Percentiles rank a stretch among this genome's conserved stretches.
Conservation (phyloP, 108 stramenopile species). For the Cylindrotheca closterium region DNA sequence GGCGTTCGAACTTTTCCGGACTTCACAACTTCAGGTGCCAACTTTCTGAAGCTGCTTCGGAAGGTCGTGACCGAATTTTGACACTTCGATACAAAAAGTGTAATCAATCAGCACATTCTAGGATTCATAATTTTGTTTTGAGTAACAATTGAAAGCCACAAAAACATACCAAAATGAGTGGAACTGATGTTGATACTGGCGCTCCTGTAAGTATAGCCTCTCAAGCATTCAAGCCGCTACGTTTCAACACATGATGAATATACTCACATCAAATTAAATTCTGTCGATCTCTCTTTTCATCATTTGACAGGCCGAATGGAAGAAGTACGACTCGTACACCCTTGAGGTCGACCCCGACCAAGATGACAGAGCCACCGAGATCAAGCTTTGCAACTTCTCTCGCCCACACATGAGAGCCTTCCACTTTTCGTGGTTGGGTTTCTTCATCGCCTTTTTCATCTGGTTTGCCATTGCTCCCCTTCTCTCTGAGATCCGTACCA, state of each 20-base stretch:
- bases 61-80: too few species aligned
- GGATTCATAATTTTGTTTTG: too few species aligned
- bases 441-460: constrained; percentile 87
- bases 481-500: constrained; percentile 59
- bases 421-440: constrained; percentile 68
- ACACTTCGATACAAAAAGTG: too few species aligned
- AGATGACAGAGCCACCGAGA: constrained; percentile 67
- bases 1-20: too few species aligned
- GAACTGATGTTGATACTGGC: constrained; percentile 23
- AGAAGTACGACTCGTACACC: constrained; percentile 59
- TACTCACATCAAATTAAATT: too few species aligned
- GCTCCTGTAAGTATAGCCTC: constrained; percentile 47
- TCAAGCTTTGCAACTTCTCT: constrained; percentile 56
- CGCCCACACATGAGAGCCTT: constrained; percentile 83
- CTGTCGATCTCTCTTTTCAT: neutral
- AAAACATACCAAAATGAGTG: constrained; percentile 23
- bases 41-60: too few species aligned
- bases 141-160: too few species aligned
- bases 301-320: constrained; percentile 42
- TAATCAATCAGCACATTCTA: too few species aligned
- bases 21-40: too few species aligned
- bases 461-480: constrained; percentile 93
- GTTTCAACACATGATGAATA: too few species aligned
- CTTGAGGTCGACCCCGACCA: constrained; percentile 75
- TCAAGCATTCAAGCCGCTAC: too few species aligned